Evolutionary conservation across 2,329 filamentous ascomycete species (phyloP), one percentile per base, ranked within the genome.

Genomic region (Fusarium chlamydosporum): DNA sequence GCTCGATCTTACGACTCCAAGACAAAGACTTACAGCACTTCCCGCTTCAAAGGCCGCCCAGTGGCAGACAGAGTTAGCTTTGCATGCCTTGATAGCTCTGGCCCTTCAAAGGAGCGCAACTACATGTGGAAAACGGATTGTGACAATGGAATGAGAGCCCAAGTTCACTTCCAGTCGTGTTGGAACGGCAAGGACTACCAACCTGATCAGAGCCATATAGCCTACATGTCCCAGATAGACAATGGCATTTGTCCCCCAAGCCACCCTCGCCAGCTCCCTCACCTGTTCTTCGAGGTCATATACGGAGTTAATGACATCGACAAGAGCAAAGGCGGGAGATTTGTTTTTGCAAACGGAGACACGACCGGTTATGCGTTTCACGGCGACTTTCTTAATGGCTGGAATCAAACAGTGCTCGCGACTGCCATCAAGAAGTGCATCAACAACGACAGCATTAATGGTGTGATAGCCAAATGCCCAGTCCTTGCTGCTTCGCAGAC

Each of bases 151-250:
- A 72, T 72, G 71, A 61, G 71, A 59, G 71, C 70, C 2, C 71
- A 72, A 10, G 40, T 72, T 20, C 71, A 72, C 20, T 72, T 72
- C n/a, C 71, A 71, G 23, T 63, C 71, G 8, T 72, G 71, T 7
- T 72, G 71, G 71, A 72, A 72, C 23, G 71, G 71, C 13, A 57
- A 61, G 7, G 68, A 65, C 37, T 73, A 72, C n/a, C 50, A 70
- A 7, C n/a, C 45, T 1, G 62, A 72, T 16, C 71, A 73, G 38
- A 72, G 70, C 16, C 71, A 72, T 55, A 52, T 72, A 11, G 62
- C 70, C 27, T 72, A 73, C 31, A 62, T 72, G 70, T 72, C 71
- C 7, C 54, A 63, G 26, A 73, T 72, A 18, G 71, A 72, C 9
- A 72, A 72, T n/a, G 71, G 71, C 0, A 33, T 72, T 4, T 72